Evolutionary conservation across 139 green algal genomes (phyloP), one percentile per base, ranked within the genome.

Genomic region (Asterochloris sp.): DNA sequence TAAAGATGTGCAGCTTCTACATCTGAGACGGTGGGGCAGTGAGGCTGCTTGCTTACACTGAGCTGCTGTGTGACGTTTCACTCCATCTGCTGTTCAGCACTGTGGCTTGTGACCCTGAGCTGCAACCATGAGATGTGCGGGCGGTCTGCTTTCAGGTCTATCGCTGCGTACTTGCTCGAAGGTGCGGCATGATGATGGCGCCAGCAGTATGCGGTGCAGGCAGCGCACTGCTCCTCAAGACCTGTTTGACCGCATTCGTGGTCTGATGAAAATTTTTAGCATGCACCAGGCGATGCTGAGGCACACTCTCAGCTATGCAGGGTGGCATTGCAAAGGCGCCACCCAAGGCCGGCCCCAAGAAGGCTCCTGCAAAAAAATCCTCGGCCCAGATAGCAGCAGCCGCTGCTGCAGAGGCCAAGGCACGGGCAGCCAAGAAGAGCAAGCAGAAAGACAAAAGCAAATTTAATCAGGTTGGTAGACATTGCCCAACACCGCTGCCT

Each of bases 391-490:
- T 63, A 61, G 75, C 74, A 54, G 82, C 82, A 47, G 82, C 82
- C 27, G 73, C 74, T 24, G 82, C 82, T 26, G 82, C 74, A 60
- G 82, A 85, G 66, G 82, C 82, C 27, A 81, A 81, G 75, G 82
- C 69, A 21, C 64, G 82, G 26, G 82, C 82, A 16, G 73, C 63
- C 19, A 85, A 81, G 66, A 85, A 85, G 66, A 74, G 81, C 73
- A 85, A 85, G 27, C 15, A n/a, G 19, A 85, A 85, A 75, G 82
- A 85, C 82, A 82, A 67, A 21, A 68, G 60, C 11, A 73, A 79
- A 23, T 85, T 78, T 38, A 85, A 85, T n/a, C 82, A 85, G 82
- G 82, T 84, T 29, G 17, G 74, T n/a, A 29, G 13, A 54, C 38
- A 54, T 10, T 54, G 38, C 38, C 38, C 2, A 54, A n/a, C n/a